Evolutionary conservation across 164 flowering plant genomes (phyloP), one percentile per base, ranked within the genome.

Genomic region (Berberis vulgaris): DNA sequence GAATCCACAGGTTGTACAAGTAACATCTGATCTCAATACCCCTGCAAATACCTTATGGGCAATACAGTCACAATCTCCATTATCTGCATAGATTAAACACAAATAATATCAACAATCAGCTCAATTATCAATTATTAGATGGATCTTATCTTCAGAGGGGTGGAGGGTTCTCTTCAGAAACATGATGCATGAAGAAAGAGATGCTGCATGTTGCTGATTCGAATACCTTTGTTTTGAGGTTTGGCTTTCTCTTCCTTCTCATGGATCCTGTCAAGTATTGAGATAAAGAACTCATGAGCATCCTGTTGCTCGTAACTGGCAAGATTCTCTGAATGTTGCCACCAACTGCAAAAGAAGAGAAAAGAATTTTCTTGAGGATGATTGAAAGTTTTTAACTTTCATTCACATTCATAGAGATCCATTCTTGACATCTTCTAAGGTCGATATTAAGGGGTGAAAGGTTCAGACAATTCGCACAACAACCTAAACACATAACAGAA

Each of bases 221-320:
- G 26, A 26, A 26, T 26, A 26, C 86, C 89, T 85, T 78, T 77
- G 54, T 39, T 50, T 52, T 61, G 67, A 52, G 59, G 65, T 56
- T 58, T 69, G 49, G 66, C 53, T 65, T 71, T 73, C 59, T 73
- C 72, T 62, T 79, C 90, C 49, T 72, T 83, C 74, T 82, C 87
- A 77, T 85, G 90, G 45, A 85, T 82, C 13, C 79, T 74, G 66
- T 82, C 84, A 45, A 85, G 80, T 70, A 85, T 55, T 54, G 90
- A 83, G 60, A 85, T 83, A 77, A 85, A 85, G 72, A 85, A 85
- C 73, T 83, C 90, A 72, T 85, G 90, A 61, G 90, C 85, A 71
- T 83, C 87, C 71, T 83, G 87, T 73, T 82, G 84, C 74, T 80
- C 87, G 7, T 85, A 85, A 69, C 79, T 75, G 50, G 87, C 90